phyloP scores from a whole-genome alignment of 2,329 filamentous ascomycete species.

The Volutella citrinella region DNA sequence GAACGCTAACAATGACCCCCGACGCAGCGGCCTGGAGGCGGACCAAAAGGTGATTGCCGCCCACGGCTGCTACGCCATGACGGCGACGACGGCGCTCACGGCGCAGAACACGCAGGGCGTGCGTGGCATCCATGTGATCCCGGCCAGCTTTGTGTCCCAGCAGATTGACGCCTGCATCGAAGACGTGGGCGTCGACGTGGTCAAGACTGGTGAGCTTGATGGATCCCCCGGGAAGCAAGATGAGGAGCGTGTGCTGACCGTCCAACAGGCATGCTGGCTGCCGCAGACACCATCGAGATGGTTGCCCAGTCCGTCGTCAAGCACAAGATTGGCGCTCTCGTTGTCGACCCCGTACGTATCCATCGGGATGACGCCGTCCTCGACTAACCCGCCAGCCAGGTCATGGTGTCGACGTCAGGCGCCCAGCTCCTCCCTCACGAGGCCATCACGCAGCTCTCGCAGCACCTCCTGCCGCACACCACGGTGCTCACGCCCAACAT shows the following conservation, averaged over 20 bases:
- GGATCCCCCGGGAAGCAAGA: not conserved
- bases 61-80: conserved; percentile 94
- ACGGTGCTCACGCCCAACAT: conserved; percentile 75
- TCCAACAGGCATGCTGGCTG: conserved; percentile 39
- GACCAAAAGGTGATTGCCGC: conserved; percentile 93
- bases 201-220: conserved; percentile 77
- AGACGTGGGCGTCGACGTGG: conserved; percentile 83
- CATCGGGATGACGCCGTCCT: conserved; percentile 3
- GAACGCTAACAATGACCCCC: no score
- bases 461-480: conserved; percentile 60
- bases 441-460: conserved; percentile 60
- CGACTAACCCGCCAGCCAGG: conserved; percentile 46
- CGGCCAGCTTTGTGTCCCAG: conserved; percentile 73
- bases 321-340: conserved; percentile 28
- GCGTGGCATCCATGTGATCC: conserved; percentile 74
- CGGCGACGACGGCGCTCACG: conserved; percentile 91
- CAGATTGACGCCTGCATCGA: conserved; percentile 82
- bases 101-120: conserved; percentile 91
- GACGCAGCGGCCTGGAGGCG: conserved; percentile 83
- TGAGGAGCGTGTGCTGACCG: no score
- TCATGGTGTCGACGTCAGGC: conserved; percentile 89
- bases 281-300: conserved; percentile 35
- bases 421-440: conserved; percentile 63
- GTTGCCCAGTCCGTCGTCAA: conserved; percentile 29
- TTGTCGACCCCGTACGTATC: conserved; percentile 37